Base-by-base conservation (phyloP, 2,329 filamentous ascomycete species). In the Shiraia bambusicola region DNA sequence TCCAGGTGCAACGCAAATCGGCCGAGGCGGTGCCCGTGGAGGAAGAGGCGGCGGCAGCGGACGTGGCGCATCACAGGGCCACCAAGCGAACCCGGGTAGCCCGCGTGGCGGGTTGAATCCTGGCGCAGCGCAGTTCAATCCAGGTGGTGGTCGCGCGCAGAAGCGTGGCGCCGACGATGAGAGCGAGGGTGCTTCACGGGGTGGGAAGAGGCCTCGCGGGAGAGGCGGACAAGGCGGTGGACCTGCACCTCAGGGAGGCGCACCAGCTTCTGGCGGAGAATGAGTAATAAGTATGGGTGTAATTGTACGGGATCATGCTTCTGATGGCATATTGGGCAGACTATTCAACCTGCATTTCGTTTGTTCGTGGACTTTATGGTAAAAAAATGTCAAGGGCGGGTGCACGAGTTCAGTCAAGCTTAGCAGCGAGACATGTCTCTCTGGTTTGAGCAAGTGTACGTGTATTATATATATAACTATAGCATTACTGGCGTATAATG, bases 141-240 rank as follows among this genome's bases (percentile, higher is more conserved):
- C 42, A 14, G 49, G 52, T 15, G 52, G 41, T 31, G 61, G 59
- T 7, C 51, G 61, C 4, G 65, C 60, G 1, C 60, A 67, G 51
- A 69, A 69, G 52, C 56, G 66, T 6, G 54, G 55, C 4, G 50
- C 58, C 14, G 63, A 67, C 24, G 63, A 61, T 28, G 63, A 63
- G 14, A 57, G 50, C 6, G 61, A 59, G 0, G 58, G 50, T 10
- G 58, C 54, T 11, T 47, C 58, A 22, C 47, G 59, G 6, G 63
- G 59, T 11, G 62, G 56, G 2, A 69, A 69, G 53, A 46, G 62
- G 13, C 36, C 58, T 3, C 47, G 65, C 12, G 62, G 60, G 44
- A 25, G 57, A 32, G 61, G 60, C 28, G 54, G 59, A 15, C 38
- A 52, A 14, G 56, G 54, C 12, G 49, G 49, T n/a, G 53, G 47